These are phyloP conservation scores for Ophiosphaerella herpotricha DNA, from an alignment of 2,329 filamentous ascomycete species.

Conservation along the genomic window DNA sequence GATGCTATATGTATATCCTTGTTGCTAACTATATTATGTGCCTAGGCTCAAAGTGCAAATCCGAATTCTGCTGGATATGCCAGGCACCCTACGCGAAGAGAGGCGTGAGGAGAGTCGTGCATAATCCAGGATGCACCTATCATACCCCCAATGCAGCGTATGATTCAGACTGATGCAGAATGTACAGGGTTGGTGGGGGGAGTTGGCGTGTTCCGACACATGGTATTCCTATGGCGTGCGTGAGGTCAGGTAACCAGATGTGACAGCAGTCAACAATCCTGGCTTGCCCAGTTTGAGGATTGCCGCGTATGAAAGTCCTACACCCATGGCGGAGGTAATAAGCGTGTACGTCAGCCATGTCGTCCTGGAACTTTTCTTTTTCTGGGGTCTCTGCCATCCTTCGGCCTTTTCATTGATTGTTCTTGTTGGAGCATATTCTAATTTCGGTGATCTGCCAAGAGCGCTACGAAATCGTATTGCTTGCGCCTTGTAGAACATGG, in stretches of 20 bases:
- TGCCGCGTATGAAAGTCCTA: constrained; percentile 5
- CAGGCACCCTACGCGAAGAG: constrained; percentile 29
- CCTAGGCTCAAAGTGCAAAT: constrained; percentile 41
- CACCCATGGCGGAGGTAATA: constrained; percentile 2
- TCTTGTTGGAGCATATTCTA: constrained; percentile 15
- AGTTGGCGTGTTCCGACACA: too few relatives aligned
- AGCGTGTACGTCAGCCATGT: constrained; percentile 9
- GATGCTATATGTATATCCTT: neutral
- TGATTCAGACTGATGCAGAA: neutral
- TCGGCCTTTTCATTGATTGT: constrained; percentile 18
- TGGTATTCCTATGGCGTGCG: neutral
- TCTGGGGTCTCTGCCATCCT: constrained; percentile 9
- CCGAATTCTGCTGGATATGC: constrained; percentile 50
- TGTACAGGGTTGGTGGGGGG: neutral
- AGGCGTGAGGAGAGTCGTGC: constrained; percentile 4
- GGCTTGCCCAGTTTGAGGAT: neutral
- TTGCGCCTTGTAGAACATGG: constrained; percentile 3
- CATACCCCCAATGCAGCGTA: neutral
- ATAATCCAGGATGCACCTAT: constrained; percentile 6
- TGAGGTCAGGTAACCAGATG: neutral
- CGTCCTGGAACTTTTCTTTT: neutral
- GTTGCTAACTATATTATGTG: neutral
- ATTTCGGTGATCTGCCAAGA: constrained; percentile 12
- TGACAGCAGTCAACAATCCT: neutral
- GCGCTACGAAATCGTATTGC: constrained; percentile 1